Conservation (phyloP, 192 early-diverging fungal species). For the Backusella tarrabulga region DNA sequence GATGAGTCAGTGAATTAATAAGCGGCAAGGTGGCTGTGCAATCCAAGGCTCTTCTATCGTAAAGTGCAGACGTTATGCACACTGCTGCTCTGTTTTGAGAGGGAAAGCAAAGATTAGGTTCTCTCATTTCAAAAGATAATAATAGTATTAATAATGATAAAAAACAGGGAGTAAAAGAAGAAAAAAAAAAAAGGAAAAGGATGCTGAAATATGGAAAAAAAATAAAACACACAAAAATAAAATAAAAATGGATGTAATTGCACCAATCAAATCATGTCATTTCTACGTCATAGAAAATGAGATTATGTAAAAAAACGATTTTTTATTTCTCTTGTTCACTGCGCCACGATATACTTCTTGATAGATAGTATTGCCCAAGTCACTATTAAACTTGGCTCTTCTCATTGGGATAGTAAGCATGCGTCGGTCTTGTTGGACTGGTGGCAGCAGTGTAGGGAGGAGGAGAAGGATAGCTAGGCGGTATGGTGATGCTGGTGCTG, state of each 20-base stretch:
- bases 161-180: background rate
- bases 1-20: conserved; percentile 87
- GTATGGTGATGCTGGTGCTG: background rate
- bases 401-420: conserved; percentile 13
- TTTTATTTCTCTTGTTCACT: background rate
- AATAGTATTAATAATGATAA: background rate
- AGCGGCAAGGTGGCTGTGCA: conserved; percentile 85
- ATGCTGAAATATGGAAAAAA: background rate
- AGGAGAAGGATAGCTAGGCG: conserved; percentile 5
- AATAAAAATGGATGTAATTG: background rate
- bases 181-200: conserved; percentile 20
- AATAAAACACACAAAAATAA: conserved; percentile 20
- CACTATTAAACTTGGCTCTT: conserved; percentile 9
- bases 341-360: background rate
- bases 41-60: conserved; percentile 91
- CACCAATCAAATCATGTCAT: background rate
- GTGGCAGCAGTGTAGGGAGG: background rate
- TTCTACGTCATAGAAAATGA: background rate
- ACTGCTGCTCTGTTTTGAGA: conserved; percentile 76
- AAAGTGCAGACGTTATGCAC: conserved; percentile 78
- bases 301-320: background rate
- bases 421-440: background rate
- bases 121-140: conserved; percentile 57
- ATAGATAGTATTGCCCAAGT: background rate
- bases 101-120: conserved; percentile 83